Evolutionary conservation across 2,329 filamentous ascomycete genomes (phyloP).

Genomic region (Xylariaceae sp.): DNA sequence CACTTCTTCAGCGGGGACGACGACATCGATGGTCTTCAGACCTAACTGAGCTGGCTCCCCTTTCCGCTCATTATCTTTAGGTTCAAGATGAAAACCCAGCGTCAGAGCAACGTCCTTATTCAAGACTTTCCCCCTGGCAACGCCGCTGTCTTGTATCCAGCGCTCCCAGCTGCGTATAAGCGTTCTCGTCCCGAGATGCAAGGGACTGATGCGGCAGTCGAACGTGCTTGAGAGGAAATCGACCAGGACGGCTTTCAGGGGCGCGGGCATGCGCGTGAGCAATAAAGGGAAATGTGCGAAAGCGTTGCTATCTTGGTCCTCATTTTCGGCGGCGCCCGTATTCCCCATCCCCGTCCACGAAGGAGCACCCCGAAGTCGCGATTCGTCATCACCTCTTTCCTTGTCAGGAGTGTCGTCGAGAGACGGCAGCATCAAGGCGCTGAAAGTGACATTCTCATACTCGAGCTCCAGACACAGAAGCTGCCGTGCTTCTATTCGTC

Average conservation of each 20-base stretch:
- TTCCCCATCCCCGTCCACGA: conserved; percentile 34
- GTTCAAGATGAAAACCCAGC: conserved; percentile 56
- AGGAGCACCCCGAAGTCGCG: conserved; percentile 2
- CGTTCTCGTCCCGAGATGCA: conserved; percentile 58
- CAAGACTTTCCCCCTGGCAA: conserved; percentile 43
- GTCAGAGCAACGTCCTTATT: conserved; percentile 58
- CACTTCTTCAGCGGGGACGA: conserved; percentile 57
- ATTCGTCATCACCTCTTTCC: background rate
- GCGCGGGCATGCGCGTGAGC: conserved; percentile 61
- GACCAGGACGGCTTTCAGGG: conserved; percentile 56
- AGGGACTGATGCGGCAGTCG: conserved; percentile 61
- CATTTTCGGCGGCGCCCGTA: background rate
- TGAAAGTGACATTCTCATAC: conserved; percentile 61
- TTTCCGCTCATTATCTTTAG: conserved; percentile 29
- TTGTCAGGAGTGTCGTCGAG: too few species aligned
- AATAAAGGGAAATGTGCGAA: conserved; percentile 61
- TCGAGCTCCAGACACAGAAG: conserved; percentile 55
- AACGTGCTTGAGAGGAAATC: conserved; percentile 61
- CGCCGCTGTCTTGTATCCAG: conserved; percentile 53
- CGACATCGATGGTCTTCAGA: conserved; percentile 57
- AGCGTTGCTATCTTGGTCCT: conserved; percentile 1
- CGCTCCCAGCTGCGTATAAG: conserved; percentile 58
- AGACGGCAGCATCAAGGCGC: conserved; percentile 57
- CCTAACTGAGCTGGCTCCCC: conserved; percentile 34
- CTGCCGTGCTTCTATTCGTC: background rate